phyloP scores from a whole-genome alignment of 495 filamentous ascomycete species.

The Pseudomonodictys pantanalensis region DNA sequence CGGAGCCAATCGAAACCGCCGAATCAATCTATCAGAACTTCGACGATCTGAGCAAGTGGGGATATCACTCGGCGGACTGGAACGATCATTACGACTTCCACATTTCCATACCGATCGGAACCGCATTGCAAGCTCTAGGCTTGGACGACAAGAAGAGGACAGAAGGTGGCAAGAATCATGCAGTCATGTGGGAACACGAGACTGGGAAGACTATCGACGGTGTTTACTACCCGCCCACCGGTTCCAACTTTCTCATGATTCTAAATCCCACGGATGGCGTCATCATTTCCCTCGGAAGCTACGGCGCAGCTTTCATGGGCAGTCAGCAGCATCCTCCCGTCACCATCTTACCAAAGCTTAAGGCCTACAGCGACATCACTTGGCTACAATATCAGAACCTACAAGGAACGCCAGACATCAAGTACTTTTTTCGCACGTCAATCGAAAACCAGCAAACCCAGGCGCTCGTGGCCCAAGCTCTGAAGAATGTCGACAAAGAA shows the following conservation, averaged over 20 bases:
- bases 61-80: neutral
- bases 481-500: neutral
- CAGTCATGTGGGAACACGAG: neutral
- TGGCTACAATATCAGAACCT: constrained; percentile 9
- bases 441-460: constrained; percentile 5
- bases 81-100: constrained; percentile 4
- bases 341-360: constrained; percentile 2
- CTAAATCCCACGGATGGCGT: constrained; percentile 4
- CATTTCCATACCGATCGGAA: neutral
- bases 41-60: constrained; percentile 6
- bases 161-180: neutral
- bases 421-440: constrained; percentile 1
- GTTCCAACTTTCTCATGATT: neutral
- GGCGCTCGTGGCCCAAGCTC: neutral
- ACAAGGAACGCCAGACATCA: neutral
- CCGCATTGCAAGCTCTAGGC: neutral
- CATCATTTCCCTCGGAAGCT: neutral
- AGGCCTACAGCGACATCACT: constrained; percentile 6
- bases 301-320: constrained; percentile 3
- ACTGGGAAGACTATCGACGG: constrained; percentile 1
- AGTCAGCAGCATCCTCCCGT: neutral
- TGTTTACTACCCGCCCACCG: neutral
- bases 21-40: neutral
- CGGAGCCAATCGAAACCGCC: neutral
- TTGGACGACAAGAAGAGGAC: neutral